phyloP scores from a whole-genome alignment of 768 basidiomycete species.

The Trametes sanguinea region DNA sequence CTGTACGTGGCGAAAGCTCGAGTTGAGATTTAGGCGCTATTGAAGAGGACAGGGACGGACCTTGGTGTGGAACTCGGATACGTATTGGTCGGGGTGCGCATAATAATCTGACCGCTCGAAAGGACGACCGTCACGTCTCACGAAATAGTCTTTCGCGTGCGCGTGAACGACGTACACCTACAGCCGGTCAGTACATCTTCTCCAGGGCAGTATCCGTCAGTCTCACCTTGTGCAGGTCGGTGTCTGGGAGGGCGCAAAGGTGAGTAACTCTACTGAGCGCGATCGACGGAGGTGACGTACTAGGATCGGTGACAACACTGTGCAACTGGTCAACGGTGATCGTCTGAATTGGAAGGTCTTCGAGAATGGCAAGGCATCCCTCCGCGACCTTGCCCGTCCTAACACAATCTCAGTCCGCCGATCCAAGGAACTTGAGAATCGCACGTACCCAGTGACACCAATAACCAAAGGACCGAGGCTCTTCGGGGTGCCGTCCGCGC shows the following conservation, averaged over 20 bases:
- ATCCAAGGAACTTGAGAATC: background rate
- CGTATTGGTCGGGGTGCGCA: constrained; percentile 61
- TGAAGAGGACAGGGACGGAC: constrained; percentile 36
- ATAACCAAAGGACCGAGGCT: constrained; percentile 76
- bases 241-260: constrained; percentile 24
- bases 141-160: constrained; percentile 67
- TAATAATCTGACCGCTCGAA: constrained; percentile 78
- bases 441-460: constrained; percentile 75
- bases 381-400: constrained; percentile 83
- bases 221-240: constrained; percentile 57
- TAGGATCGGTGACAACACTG: constrained; percentile 51
- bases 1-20: constrained; percentile 37
- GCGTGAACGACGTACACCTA: constrained; percentile 81
- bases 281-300: constrained; percentile 36
- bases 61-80: constrained; percentile 66
- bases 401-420: background rate
- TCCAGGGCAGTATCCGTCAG: background rate
- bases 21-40: no score
- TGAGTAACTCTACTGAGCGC: no score
- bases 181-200: background rate
- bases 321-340: constrained; percentile 60
- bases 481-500: constrained; percentile 57
- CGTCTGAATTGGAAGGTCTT: constrained; percentile 65
- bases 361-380: constrained; percentile 72
- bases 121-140: constrained; percentile 50